phyloP scores from a whole-genome alignment of 1,284 basidiomycete species.

The Irpex sp. region DNA sequence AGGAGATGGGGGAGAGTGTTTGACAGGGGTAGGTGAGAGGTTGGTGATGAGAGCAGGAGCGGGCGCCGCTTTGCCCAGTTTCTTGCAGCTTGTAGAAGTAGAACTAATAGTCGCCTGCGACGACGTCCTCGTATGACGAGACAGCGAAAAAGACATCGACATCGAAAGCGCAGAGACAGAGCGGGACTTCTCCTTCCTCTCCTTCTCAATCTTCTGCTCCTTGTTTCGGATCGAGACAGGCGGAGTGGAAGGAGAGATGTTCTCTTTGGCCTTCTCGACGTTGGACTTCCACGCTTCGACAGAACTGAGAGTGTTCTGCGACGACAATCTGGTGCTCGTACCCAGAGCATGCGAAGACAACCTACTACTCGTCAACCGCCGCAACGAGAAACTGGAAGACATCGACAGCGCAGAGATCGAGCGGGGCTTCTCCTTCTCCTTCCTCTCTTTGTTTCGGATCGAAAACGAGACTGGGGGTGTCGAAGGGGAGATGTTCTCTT shows the following conservation, averaged over 20 bases:
- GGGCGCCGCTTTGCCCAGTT: conserved; percentile 6
- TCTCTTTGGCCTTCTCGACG: too few species aligned
- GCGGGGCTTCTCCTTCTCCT: conserved; percentile 6
- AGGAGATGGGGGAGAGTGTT: conserved; percentile 20
- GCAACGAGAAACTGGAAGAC: neutral
- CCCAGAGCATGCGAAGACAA: neutral
- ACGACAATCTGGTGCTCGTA: too few species aligned
- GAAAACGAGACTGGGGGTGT: neutral
- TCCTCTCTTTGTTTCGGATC: too few species aligned
- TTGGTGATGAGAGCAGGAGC: conserved; percentile 14
- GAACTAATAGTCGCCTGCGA: neutral
- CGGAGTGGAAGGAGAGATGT: too few species aligned
- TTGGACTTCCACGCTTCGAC: too few species aligned
- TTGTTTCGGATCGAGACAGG: too few species aligned
- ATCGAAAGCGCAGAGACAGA: conserved; percentile 8
- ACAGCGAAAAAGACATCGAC: neutral
- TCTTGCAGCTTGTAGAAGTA: conserved; percentile 5
- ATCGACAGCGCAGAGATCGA: conserved; percentile 9
- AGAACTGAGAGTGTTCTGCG: too few species aligned
- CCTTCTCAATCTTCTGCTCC: too few species aligned
- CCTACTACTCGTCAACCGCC: neutral
- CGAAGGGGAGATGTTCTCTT: conserved; percentile 14
- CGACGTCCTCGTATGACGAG: conserved; percentile 1
- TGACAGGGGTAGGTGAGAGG: conserved; percentile 25
- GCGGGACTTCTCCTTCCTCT: conserved; percentile 6